phyloP scores from a whole-genome alignment of 192 early-diverging fungal species.

The Rhizophagus prolifer region DNA sequence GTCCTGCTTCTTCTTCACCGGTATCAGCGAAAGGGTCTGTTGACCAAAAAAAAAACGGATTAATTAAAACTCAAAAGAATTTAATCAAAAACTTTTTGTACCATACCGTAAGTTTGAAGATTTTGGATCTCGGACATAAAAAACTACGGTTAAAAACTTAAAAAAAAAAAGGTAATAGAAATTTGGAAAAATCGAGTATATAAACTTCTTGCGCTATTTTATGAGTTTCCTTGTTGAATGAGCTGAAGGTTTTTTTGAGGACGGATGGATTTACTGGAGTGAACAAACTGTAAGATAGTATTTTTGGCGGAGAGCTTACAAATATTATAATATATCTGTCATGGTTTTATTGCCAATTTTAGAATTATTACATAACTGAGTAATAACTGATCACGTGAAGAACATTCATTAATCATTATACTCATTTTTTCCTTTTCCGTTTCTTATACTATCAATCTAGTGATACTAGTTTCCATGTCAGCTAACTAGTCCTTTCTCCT shows the following conservation, averaged over 20 bases:
- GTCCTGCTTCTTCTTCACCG: slow-evolving; percentile 43
- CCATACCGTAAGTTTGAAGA: slow-evolving; percentile 43
- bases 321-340: no score
- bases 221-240: background rate
- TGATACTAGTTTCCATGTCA: no score
- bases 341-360: no score
- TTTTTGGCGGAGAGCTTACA: no score
- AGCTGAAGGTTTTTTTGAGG: background rate
- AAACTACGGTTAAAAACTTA: slow-evolving; percentile 21
- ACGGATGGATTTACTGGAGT: no score
- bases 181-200: background rate
- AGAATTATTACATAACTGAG: no score
- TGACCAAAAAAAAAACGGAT: background rate
- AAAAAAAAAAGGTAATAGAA: background rate
- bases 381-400: no score
- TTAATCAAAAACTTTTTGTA: background rate
- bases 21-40: slow-evolving; percentile 52
- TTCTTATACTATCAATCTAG: no score
- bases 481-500: no score
- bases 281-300: no score
- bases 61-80: background rate
- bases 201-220: background rate
- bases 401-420: no score
- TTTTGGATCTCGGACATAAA: slow-evolving; percentile 55
- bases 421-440: no score